Evolutionary conservation across 1,139 yeast genomes (phyloP), one percentile per base, ranked within the genome.

Genomic region (Ogataea hybrid): DNA sequence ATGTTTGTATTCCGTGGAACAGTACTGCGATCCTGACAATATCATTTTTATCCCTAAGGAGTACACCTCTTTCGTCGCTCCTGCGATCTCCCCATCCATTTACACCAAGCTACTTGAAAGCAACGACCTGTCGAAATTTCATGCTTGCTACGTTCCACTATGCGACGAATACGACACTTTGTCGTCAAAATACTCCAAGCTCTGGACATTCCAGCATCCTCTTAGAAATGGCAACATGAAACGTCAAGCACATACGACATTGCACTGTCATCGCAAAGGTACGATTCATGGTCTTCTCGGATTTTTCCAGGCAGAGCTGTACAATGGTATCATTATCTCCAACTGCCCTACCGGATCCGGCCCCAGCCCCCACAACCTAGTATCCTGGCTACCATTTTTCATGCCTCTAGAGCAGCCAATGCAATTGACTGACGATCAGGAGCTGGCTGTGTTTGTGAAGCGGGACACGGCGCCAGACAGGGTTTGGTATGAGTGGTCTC

Each of bases 401-500:
- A 83, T 89, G 58, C 96, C 96, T 0, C 57, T 85, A 1, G 67
- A 68, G 35, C 66, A 68, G 6, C 81, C 84, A 2, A 51, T 77
- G 9, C 58, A 65, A 16, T 62, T 79, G 1, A 60, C 77, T 1
- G 84, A 81, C 38, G 74, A 71, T 35, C 68, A 81, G 5, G 80
- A 71, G 39, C 52, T 84, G 6, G 74, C 73, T 30, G 61, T 81
- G 0, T 65, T 71, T 28, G 54, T 80, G 37, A 70, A 74, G 68
- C 39, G 64, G 29, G 59, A 68, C 17, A 48, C 52, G 20, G 64
- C 63, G 25, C 61, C 57, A 5, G 54, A 62, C 1, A 64, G 64
- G 30, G 81, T 82, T 1, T 84, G 90, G 89, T 87, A 86, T 55
- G 84, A 79, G 52, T 87, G 95, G 94, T 65, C 74, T 1, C 65